Conservation (phyloP, 441 rosid genomes). For the Euphorbia corollata region DNA sequence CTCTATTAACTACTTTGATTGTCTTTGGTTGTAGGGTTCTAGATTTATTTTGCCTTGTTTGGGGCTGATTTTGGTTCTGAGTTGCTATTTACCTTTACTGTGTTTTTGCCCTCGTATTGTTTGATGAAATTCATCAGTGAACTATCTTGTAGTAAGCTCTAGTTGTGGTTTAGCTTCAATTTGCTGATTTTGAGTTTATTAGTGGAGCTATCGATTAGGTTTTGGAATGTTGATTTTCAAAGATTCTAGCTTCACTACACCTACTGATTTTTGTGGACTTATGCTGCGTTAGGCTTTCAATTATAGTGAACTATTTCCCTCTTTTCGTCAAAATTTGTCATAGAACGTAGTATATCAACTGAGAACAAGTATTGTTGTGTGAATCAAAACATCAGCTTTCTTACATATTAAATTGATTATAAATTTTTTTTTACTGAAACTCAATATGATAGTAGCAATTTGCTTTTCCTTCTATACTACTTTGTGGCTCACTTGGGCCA, state of each 20-base stretch:
- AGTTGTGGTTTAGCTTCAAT: background rate
- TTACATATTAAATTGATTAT: no score
- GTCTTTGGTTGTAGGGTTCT: background rate
- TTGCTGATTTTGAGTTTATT: background rate
- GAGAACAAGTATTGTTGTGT: background rate
- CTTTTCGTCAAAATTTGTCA: background rate
- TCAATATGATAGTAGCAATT: background rate
- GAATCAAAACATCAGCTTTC: background rate
- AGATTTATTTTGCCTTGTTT: constrained; percentile 15
- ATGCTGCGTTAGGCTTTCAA: background rate
- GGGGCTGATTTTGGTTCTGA: constrained; percentile 14
- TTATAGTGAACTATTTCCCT: background rate
- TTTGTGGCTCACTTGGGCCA: background rate
- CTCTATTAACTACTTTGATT: background rate
- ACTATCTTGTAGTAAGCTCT: background rate
- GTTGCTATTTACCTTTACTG: background rate
- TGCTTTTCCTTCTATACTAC: background rate
- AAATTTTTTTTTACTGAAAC: no score
- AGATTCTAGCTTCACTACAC: background rate
- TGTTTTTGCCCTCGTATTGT: background rate
- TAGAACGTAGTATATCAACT: background rate
- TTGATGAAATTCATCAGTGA: constrained; percentile 2
- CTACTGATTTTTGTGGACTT: background rate
- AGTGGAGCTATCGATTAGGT: background rate
- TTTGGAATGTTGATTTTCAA: background rate